Evolutionary conservation across 495 filamentous ascomycete genomes (phyloP).

Genomic region (Chaetomium tenue): DNA sequence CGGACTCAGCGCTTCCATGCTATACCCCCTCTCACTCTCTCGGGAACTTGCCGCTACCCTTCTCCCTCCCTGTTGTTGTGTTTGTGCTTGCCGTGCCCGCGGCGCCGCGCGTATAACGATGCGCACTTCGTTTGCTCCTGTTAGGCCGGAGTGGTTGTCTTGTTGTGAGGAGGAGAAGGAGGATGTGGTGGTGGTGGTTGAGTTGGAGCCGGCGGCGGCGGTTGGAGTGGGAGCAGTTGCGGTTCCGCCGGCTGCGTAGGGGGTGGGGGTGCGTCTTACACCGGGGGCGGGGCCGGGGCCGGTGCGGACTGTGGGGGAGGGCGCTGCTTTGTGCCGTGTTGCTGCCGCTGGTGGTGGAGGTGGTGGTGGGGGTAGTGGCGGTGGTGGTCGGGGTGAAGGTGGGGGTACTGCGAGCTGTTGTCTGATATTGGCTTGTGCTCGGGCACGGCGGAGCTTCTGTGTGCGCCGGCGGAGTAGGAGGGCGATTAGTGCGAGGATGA

Average conservation of each 20-base stretch:
- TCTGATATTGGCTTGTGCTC: slow-evolving; percentile 19
- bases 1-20: background rate
- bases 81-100: background rate
- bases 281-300: slow-evolving; percentile 1
- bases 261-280: background rate
- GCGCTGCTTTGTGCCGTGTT: background rate
- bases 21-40: background rate
- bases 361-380: background rate
- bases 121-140: slow-evolving; percentile 31
- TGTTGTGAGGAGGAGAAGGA: background rate
- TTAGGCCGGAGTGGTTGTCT: slow-evolving; percentile 14
- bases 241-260: background rate
- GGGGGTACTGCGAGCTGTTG: slow-evolving; percentile 24
- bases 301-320: slow-evolving; percentile 11
- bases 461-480: slow-evolving; percentile 29
- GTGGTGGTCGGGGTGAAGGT: background rate
- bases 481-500: slow-evolving; percentile 28
- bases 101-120: slow-evolving; percentile 34
- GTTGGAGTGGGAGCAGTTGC: too few relatives aligned
- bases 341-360: slow-evolving; percentile 3
- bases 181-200: background rate
- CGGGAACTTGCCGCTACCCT: too few relatives aligned
- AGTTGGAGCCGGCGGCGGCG: background rate
- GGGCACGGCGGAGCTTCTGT: slow-evolving; percentile 23
- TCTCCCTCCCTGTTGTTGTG: too few relatives aligned